Evolutionary conservation across 2,329 filamentous ascomycete genomes (phyloP).

Genomic region (Nothopassalora personata): DNA sequence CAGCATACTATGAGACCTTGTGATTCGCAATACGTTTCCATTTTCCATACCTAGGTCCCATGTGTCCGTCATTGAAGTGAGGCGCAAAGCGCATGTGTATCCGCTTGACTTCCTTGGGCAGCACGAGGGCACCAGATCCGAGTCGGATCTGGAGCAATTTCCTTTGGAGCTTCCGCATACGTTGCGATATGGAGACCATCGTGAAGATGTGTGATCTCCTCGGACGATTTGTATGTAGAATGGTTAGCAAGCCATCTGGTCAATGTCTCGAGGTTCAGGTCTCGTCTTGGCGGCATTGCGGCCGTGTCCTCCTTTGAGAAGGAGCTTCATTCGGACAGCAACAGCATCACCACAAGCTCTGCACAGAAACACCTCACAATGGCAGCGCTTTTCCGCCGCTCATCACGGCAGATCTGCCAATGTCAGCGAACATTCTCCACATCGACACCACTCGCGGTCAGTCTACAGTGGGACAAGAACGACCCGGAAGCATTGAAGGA

Average conservation of each 20-base stretch:
- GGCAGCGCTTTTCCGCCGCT: constrained; percentile 25
- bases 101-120: constrained; percentile 69
- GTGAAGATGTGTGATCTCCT: constrained; percentile 12
- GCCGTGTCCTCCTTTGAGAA: constrained; percentile 2
- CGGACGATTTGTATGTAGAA: neutral
- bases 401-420: constrained; percentile 14
- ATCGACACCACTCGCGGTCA: constrained; percentile 20
- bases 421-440: constrained; percentile 30
- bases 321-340: neutral
- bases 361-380: constrained; percentile 8
- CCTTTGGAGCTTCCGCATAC: constrained; percentile 67
- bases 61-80: constrained; percentile 60
- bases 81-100: constrained; percentile 69
- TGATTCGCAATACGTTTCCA: constrained; percentile 34
- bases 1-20: constrained; percentile 31
- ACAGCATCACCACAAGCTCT: neutral
- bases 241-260: neutral
- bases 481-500: constrained; percentile 28
- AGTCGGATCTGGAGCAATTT: constrained; percentile 70
- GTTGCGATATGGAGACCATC: constrained; percentile 58
- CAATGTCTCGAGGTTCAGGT: neutral
- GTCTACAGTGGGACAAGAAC: constrained; percentile 30
- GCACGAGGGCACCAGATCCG: constrained; percentile 75
- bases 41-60: constrained; percentile 60
- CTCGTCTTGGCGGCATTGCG: constrained; percentile 1